These are phyloP conservation scores for Lichtheimia hyalospora DNA, from an alignment of 371 early-diverging fungal species.

Conservation along the genomic window DNA sequence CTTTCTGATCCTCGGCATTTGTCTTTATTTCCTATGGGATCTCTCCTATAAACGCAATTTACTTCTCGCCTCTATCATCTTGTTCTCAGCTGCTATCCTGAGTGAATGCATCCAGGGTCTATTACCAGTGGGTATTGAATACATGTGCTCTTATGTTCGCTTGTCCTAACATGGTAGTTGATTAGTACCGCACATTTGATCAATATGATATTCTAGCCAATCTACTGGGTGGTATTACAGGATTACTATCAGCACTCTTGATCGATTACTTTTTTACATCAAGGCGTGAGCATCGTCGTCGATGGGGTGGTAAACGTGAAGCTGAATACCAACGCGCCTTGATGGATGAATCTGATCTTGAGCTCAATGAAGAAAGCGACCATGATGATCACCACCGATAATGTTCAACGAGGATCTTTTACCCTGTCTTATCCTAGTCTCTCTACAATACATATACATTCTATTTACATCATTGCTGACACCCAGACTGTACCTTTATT, in stretches of 20 bases:
- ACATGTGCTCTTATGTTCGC: neutral
- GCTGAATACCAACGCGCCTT: slow-evolving; percentile 43
- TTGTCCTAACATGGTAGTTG: neutral
- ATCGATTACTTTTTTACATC: slow-evolving; percentile 26
- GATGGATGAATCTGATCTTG: slow-evolving; percentile 35
- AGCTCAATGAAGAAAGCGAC: slow-evolving; percentile 25
- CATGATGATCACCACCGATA: slow-evolving; percentile 3
- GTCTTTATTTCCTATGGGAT: slow-evolving; percentile 48
- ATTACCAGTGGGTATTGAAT: slow-evolving; percentile 36
- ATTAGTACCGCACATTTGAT: slow-evolving; percentile 52
- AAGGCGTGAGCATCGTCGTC: slow-evolving; percentile 28
- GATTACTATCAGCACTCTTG: slow-evolving; percentile 27
- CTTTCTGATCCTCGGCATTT: slow-evolving; percentile 33
- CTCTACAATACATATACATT: no score
- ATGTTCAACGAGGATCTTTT: no score
- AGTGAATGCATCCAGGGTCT: slow-evolving; percentile 49
- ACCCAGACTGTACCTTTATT: no score
- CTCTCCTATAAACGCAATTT: slow-evolving; percentile 39
- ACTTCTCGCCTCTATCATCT: slow-evolving; percentile 20
- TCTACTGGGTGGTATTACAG: slow-evolving; percentile 29
- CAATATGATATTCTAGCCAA: slow-evolving; percentile 47
- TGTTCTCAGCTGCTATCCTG: slow-evolving; percentile 27
- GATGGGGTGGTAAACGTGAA: slow-evolving; percentile 40
- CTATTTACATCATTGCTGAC: no score
- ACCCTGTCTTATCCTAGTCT: no score